Base-by-base conservation (phyloP, 305 asterid genomes). In the Fraxinus xanthoxyloides region DNA sequence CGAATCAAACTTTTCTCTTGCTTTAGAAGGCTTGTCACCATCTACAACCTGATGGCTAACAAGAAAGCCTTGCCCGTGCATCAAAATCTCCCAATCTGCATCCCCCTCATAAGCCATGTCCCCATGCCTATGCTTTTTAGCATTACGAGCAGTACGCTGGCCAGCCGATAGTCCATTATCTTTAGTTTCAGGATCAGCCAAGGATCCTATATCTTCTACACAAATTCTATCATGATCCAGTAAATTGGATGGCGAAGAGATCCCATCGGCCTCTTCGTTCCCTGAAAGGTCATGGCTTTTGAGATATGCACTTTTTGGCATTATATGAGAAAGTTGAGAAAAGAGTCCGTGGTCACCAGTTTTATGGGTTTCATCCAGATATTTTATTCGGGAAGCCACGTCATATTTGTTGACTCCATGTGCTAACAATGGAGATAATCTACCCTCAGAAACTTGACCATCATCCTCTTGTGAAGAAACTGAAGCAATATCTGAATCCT, bases 41-140 rank as follows among this genome's bases (percentile, higher is more conserved):
- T 92, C 93, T 78, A 86, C 89, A 77, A 79, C 80, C 80, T 84
- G 94, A 87, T 88, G 90, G 87, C 86, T 89, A 76, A 76, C 84
- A 65, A 91, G 87, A 87, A 92, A 87, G 81, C 90, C 98, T 81
- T 90, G 98, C 72, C 88, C 93, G 32, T 92, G 95, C 84, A 90
- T 89, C 86, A 95, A 85, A 81, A 89, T 86, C 24, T 95, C 98
- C 99, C 99, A 97, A 86, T 92, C 99, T 80, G 90, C 89, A 88
- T 97, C 99, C 72, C 98, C 99, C 89, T 94, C 99, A 81, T 97
- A 97, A 61, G 99, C 94, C 99, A 97, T 97, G 89, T 97, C 99
- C 56, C 91, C 92, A 63, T 93, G 97, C 90, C 97, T 91, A 30
- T 92, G 95, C 85, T 88, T 94, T 86, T 86, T 97, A 70, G 90